A percentile compares a stretch with the other conserved stretches of the same genome.
Evolutionary conservation across 1,284 basidiomycete genomes (phyloP).

Genomic region (Boletus mariae): DNA sequence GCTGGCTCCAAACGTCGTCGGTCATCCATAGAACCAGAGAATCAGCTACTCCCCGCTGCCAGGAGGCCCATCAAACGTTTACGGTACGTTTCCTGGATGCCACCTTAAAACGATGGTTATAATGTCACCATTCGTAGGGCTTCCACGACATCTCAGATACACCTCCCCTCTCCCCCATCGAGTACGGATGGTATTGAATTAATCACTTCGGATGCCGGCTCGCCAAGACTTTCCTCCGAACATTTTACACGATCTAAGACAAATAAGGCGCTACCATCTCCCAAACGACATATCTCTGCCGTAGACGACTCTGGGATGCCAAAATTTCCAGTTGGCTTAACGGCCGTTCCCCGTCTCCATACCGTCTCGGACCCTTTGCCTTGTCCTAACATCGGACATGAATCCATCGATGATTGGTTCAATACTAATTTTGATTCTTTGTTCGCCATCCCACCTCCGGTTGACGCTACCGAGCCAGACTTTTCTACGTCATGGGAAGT

Average conservation of each 20-base stretch:
- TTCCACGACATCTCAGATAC: not conserved
- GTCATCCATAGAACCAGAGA: slow-evolving; percentile 5
- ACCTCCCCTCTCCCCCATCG: slow-evolving; percentile 23
- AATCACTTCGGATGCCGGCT: not conserved
- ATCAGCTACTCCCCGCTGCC: not conserved
- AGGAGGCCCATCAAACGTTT: slow-evolving; percentile 24
- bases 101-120: fast-evolving
- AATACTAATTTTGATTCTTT: slow-evolving; percentile 18
- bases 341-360: slow-evolving; percentile 18
- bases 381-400: slow-evolving; percentile 7
- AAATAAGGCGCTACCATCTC: not conserved
- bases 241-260: not conserved
- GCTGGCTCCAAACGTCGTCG: slow-evolving; percentile 24
- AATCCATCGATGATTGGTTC: slow-evolving; percentile 31
- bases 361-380: slow-evolving; percentile 30
- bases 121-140: slow-evolving; percentile 1
- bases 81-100: slow-evolving; percentile 15
- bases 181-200: slow-evolving; percentile 8
- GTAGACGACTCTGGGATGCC: slow-evolving; percentile 10
- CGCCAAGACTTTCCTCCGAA: not conserved
- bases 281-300: slow-evolving; percentile 37
- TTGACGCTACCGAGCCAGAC: slow-evolving; percentile 20
- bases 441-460: slow-evolving; percentile 27
- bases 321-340: slow-evolving; percentile 25
- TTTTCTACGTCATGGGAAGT: slow-evolving; percentile 21